phyloP scores from a whole-genome alignment of 2,329 filamentous ascomycete species.

The Periglandula ipomoeae region DNA sequence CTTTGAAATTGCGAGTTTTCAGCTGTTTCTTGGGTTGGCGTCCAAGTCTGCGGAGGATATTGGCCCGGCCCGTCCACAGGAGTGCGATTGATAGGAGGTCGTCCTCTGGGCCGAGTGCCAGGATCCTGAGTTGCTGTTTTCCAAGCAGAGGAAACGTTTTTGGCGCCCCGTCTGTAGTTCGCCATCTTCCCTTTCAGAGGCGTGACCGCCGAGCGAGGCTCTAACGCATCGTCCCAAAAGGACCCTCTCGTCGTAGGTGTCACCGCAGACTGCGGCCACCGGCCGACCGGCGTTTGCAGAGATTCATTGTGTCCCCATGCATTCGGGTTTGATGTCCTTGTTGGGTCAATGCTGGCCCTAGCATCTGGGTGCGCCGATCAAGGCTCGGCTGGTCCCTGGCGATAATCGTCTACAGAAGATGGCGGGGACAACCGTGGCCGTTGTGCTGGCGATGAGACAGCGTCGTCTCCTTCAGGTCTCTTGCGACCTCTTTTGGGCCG shows the following conservation, averaged over 20 bases:
- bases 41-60: constrained; percentile 48
- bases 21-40: constrained; percentile 38
- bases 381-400: constrained; percentile 26
- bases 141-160: constrained; percentile 87
- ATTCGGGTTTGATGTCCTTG: constrained; percentile 20
- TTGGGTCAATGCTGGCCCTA: constrained; percentile 27
- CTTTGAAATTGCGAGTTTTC: constrained; percentile 24
- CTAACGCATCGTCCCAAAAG: constrained; percentile 47
- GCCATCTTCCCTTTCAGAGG: constrained; percentile 45
- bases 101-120: constrained; percentile 64
- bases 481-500: constrained; percentile 53
- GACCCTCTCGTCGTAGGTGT: constrained; percentile 50
- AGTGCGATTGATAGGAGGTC: constrained; percentile 61
- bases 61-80: constrained; percentile 56
- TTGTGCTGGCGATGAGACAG: constrained; percentile 42
- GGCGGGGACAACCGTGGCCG: constrained; percentile 51
- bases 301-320: constrained; percentile 33
- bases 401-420: constrained; percentile 30
- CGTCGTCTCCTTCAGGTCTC: constrained; percentile 53
- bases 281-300: constrained; percentile 52
- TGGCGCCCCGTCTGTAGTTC: constrained; percentile 59
- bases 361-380: constrained; percentile 38
- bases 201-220: constrained; percentile 67
- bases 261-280: constrained; percentile 71
- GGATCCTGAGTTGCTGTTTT: constrained; percentile 53